A percentile compares a stretch with the other conserved stretches of the same genome.
phyloP scores from a whole-genome alignment of 2,329 filamentous ascomycete genomes.

The Fusarium pininemorale region DNA sequence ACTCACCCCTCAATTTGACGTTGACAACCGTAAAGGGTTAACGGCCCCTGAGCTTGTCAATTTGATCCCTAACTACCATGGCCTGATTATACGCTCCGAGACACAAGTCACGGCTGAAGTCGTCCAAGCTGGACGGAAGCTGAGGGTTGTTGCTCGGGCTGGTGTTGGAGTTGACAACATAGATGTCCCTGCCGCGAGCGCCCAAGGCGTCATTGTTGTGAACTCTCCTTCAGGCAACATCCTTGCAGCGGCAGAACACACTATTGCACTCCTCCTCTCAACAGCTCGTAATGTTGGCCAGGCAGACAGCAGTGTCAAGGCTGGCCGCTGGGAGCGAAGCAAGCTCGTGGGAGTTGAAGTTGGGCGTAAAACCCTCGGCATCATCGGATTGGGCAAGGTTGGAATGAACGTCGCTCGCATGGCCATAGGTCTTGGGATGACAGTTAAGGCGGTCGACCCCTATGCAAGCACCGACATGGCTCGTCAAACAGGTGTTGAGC shows the following conservation, averaged over 20 bases:
- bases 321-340: conserved; percentile 78
- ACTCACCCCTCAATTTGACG: conserved; percentile 71
- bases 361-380: conserved; percentile 78
- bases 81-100: conserved; percentile 81
- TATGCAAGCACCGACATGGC: conserved; percentile 81
- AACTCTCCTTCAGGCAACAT: conserved; percentile 85
- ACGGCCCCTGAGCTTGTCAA: conserved; percentile 68
- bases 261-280: conserved; percentile 77
- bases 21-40: conserved; percentile 73
- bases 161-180: conserved; percentile 89
- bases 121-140: conserved; percentile 70
- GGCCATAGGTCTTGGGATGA: conserved; percentile 81
- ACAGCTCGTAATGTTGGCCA: conserved; percentile 78
- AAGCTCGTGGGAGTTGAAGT: conserved; percentile 81
- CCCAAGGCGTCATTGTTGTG: conserved; percentile 79
- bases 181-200: conserved; percentile 76
- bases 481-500: conserved; percentile 70
- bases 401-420: conserved; percentile 83
- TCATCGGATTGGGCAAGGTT: conserved; percentile 85
- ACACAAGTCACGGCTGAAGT: conserved; percentile 79
- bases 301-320: conserved; percentile 74
- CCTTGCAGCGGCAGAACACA: conserved; percentile 81
- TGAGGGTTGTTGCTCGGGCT: conserved; percentile 82
- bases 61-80: conserved; percentile 78
- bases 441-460: conserved; percentile 77